Evolutionary conservation across 1,284 basidiomycete genomes (phyloP), one percentile per base, ranked within the genome.

Genomic region (Malassezia slooffiae): DNA sequence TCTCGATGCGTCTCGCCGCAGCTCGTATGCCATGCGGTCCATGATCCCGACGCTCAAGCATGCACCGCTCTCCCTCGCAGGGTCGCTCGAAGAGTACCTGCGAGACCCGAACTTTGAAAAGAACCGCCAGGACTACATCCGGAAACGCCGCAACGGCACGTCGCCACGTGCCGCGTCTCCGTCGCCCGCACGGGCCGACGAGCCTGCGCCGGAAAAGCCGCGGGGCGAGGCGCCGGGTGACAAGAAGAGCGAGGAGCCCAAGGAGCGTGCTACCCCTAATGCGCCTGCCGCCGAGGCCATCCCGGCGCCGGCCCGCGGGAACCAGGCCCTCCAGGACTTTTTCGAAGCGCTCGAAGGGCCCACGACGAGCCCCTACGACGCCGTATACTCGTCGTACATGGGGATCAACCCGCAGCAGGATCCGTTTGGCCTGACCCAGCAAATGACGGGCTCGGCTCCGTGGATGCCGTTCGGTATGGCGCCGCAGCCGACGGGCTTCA

Each of bases 51-150:
- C 87, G 63, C 73, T 97, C 51, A 87, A 87, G 71, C 90, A 95
- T 73, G 91, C 93, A 0, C 93, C 91, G 7, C 82, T 95, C 16
- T 89, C 85, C 3, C 75, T 99, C 12, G 90, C 86, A 7, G 82
- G 83, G 30, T 82, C 91, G 13, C 77, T 99, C 20, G 85, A 97
- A 67, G 93, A 97, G 68, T 99, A 97, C 66, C 75, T 96, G 31
- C 81, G 86, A 49, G 89, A 95, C 70, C 85, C 89, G 13, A 88
- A 89, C 70, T 97, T 96, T 68, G 91, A 96, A 70, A 79, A 87
- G 70, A 95, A 93, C 67, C 75, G 91, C 42, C 74, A 83, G 15
- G 90, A 96, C 63, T 95, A 97, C 73, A 87, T 26, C 5, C 79
- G 71, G 76, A 81, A 30, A 88, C 81, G 69, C 50, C 17, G 43